Conservation (phyloP, 305 asterid species). For the Galium porrigens region DNA sequence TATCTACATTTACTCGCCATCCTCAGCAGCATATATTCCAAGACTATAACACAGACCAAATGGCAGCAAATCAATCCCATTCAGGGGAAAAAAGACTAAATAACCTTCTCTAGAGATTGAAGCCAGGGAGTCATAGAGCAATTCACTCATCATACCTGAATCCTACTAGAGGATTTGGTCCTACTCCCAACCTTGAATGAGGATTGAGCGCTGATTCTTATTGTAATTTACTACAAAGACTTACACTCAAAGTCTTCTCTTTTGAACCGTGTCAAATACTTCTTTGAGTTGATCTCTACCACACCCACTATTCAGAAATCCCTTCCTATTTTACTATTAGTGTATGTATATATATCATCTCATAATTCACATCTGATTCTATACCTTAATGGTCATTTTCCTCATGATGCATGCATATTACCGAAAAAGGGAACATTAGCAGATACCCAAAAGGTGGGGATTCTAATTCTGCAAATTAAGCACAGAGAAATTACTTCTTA, state of each 20-base stretch:
- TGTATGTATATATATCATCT: too few relatives aligned
- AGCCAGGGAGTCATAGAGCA: neutral
- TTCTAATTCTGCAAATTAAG: neutral
- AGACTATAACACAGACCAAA: neutral
- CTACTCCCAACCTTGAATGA: neutral
- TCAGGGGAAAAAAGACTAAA: neutral
- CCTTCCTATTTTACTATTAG: too few relatives aligned
- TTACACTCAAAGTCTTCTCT: too few relatives aligned
- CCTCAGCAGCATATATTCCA: slow-evolving; percentile 1
- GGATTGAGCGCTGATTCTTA: too few relatives aligned
- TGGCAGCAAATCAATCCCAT: too few relatives aligned
- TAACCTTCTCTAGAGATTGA: neutral
- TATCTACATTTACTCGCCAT: neutral
- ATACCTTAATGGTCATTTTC: neutral
- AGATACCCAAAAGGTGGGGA: neutral
- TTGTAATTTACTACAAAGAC: too few relatives aligned
- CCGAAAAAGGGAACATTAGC: neutral
- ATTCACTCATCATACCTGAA: neutral
- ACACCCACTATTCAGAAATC: neutral
- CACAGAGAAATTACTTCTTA: too few relatives aligned
- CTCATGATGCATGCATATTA: neutral
- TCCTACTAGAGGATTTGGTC: neutral
- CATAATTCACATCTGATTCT: neutral
- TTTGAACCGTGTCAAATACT: too few relatives aligned
- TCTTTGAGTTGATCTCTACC: neutral